phyloP scores from a whole-genome alignment of 140 eudicot species.

The Senecio squalidus region DNA sequence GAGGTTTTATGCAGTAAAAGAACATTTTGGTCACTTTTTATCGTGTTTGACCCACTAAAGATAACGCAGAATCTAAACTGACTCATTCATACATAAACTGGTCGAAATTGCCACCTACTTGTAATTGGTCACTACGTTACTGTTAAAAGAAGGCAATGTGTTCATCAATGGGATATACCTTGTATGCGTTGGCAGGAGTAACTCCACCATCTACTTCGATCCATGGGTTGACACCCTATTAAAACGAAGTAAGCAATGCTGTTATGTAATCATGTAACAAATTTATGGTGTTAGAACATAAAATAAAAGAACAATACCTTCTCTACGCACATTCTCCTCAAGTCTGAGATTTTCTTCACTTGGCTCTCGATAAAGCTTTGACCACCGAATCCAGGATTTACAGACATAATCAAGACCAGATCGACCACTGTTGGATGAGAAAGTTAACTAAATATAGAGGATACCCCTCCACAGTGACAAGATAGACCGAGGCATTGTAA shows the following conservation, averaged over 20 bases:
- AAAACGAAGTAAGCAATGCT: not conserved
- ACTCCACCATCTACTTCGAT: slow-evolving; percentile 99
- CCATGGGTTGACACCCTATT: slow-evolving; percentile 99
- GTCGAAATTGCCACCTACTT: not conserved
- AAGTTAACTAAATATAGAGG: too few species aligned
- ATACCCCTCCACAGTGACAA: too few species aligned
- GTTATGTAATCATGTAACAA: slow-evolving; percentile 4
- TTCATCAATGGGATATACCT: slow-evolving; percentile 35
- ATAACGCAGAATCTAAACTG: not conserved
- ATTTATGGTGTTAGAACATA: not conserved
- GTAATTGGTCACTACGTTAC: not conserved
- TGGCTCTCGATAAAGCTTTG: slow-evolving; percentile 99
- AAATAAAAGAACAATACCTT: slow-evolving; percentile 41
- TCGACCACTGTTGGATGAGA: slow-evolving; percentile 57
- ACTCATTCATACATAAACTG: not conserved
- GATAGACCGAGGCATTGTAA: too few species aligned
- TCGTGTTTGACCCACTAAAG: not conserved
- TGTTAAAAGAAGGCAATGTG: not conserved
- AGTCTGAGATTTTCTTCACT: slow-evolving; percentile 91
- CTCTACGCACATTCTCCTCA: slow-evolving; percentile 88
- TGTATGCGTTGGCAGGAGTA: slow-evolving; percentile 85
- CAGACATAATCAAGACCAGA: slow-evolving; percentile 91
- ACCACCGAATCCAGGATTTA: slow-evolving; percentile 98
- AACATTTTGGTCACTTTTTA: not conserved
- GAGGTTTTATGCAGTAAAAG: not conserved